Evolutionary conservation across 495 filamentous ascomycete species (phyloP).

Genomic region (Hypoxylon intermedium): DNA sequence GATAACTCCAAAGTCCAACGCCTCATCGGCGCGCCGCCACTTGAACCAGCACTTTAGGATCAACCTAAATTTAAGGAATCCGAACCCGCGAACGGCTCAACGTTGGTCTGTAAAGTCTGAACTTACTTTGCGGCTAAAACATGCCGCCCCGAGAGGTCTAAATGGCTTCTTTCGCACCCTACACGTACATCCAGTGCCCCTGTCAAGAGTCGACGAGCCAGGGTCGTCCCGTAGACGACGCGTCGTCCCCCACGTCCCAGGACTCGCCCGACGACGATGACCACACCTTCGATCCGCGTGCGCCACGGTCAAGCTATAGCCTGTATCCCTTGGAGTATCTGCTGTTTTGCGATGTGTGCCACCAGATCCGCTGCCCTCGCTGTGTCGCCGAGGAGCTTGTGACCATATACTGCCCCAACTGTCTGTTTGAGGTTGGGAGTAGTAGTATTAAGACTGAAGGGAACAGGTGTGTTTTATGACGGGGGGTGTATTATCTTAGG

Average conservation of each 20-base stretch:
- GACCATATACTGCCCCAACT: constrained; percentile 94
- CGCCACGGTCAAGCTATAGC: constrained; percentile 83
- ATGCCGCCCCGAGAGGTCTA: constrained; percentile 37
- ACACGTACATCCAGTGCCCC: constrained; percentile 90
- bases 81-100: not conserved
- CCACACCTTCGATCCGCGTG: constrained; percentile 82
- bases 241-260: constrained; percentile 42
- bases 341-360: constrained; percentile 95
- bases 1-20: too few species aligned
- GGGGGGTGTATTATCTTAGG: not conserved
- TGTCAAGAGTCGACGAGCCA: constrained; percentile 69
- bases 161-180: constrained; percentile 83
- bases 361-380: constrained; percentile 89
- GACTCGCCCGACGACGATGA: constrained; percentile 70
- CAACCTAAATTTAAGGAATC: not conserved
- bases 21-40: not conserved
- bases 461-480: constrained; percentile 72
- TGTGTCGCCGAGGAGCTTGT: constrained; percentile 93
- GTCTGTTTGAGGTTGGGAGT: constrained; percentile 92
- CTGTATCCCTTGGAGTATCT: constrained; percentile 94
- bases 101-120: not conserved
- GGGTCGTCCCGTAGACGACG: constrained; percentile 51
- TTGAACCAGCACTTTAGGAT: not conserved
- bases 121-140: constrained; percentile 24
- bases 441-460: constrained; percentile 89